Base-by-base conservation (phyloP, 139 green algal species). In the Volvox reticuliferus region DNA sequence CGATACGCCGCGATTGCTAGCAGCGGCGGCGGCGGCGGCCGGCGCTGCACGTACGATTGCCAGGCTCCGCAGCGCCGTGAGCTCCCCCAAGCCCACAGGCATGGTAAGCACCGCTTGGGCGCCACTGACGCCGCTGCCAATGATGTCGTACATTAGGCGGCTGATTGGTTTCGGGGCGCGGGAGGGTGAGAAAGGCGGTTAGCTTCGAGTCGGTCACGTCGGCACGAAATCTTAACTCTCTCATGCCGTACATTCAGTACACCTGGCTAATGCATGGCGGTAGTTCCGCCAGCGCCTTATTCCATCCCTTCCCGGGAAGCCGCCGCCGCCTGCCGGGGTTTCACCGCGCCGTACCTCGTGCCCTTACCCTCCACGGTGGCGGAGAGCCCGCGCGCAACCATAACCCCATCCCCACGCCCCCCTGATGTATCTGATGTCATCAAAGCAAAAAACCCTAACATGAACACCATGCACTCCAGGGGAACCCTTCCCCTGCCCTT, bases 81-180 rank as follows among this genome's bases (percentile, higher is more conserved):
- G 69, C 21, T 75, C 37, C 0, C 85, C 85, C 24, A 89, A 36
- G 0, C 69, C 85, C 0, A 30, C 28, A 28, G 85, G 85, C 0
- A 82, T 2, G 37, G 30, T 71, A 20, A 82, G 18, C 1, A 61
- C 44, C 33, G 85, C n/a, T 5, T 71, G 84, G 84, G 68, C 22
- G 35, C 36, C 37, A 35, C 67, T 88, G 33, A 68, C 26, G 35
- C 35, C 9, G 36, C 36, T 81, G 36, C 67, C 22, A 18, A 82
- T 65, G 26, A 75, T 61, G 69, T 82, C 85, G 85, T 89, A 89
- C 69, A 89, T 32, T 12, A 82, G 28, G 0, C 85, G 85, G 18
- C 85, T 89, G 44, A 55, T 55, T 55, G 44, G 9, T 55, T 55
- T 55, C 44, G 9, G 44, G 5, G 44, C 9, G 44, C 44, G 44